A percentile compares a stretch with the other conserved stretches of the same genome.
Conservation (phyloP, 78 protist genomes). For the Dictyostelium brefeldianum region DNA sequence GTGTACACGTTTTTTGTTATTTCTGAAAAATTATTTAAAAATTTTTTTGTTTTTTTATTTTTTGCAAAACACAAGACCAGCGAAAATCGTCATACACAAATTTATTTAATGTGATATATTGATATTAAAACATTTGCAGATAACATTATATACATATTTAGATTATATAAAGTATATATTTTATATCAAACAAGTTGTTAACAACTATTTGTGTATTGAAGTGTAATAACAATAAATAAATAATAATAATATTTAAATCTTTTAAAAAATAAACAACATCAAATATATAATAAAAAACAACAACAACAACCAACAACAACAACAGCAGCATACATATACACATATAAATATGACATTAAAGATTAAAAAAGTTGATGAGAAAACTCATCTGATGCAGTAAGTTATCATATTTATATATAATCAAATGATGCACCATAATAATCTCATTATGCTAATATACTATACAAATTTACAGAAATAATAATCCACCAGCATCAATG, state of each 20-base stretch:
- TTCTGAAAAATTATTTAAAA: too few species aligned
- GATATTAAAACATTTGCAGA: too few species aligned
- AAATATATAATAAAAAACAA: neutral
- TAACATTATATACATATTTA: too few species aligned
- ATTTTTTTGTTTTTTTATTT: too few species aligned
- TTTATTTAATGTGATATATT: too few species aligned
- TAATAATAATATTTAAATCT: neutral
- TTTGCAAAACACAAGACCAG: too few species aligned
- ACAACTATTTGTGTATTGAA: too few species aligned
- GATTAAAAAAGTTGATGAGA: constrained; percentile 21
- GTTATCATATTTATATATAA: too few species aligned
- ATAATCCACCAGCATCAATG: neutral
- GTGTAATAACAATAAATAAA: neutral
- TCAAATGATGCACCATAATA: neutral
- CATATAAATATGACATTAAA: neutral
- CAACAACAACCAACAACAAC: neutral
- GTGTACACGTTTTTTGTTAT: too few species aligned
- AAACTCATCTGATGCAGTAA: constrained; percentile 28
- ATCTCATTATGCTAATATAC: neutral
- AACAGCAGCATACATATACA: neutral
- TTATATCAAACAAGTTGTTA: too few species aligned
- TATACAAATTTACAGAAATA: neutral
- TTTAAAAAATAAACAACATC: neutral
- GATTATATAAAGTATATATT: too few species aligned
- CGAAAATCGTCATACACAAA: too few species aligned